Percentiles rank a stretch among this genome's conserved stretches.
phyloP scores from a whole-genome alignment of 805 yeast genomes.

The Danielozyma ontarioensis region DNA sequence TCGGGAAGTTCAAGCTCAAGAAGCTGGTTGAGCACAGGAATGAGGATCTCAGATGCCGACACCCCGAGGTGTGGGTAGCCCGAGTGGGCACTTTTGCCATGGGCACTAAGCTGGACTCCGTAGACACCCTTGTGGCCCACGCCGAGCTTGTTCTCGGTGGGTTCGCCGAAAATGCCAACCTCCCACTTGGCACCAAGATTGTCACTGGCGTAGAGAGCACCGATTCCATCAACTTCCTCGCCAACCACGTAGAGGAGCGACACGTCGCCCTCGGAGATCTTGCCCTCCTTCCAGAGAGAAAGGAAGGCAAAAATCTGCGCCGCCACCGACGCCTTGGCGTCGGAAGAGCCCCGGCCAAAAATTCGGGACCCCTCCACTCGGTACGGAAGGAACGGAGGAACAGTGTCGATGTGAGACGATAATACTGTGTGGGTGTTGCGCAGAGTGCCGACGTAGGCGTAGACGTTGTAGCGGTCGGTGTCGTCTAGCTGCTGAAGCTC shows the following conservation, averaged over 20 bases:
- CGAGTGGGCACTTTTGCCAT: constrained; percentile 60
- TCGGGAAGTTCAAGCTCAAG: constrained; percentile 42
- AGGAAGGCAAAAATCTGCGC: constrained; percentile 52
- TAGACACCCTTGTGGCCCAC: constrained; percentile 65
- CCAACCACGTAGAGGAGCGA: constrained; percentile 62
- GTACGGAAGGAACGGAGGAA: constrained; percentile 61
- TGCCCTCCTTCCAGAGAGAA: constrained; percentile 36
- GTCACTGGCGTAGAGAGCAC: constrained; percentile 47
- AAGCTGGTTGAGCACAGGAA: constrained; percentile 46
- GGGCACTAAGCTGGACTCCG: constrained; percentile 35
- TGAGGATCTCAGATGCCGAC: constrained; percentile 53
- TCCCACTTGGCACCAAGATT: constrained; percentile 47
- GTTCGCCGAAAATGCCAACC: constrained; percentile 67
- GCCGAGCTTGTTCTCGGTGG: constrained; percentile 64
- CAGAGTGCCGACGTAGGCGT: constrained; percentile 46
- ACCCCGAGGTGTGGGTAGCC: constrained; percentile 69
- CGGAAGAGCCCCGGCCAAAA: constrained; percentile 64
- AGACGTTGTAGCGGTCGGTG: constrained; percentile 42
- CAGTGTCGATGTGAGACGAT: constrained; percentile 69
- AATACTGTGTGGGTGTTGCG: constrained; percentile 46
- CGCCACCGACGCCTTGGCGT: constrained; percentile 70
- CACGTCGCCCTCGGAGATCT: constrained; percentile 49
- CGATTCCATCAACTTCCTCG: constrained; percentile 63
- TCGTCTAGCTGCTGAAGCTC: constrained; percentile 32
- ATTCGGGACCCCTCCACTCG: constrained; percentile 42